These are phyloP conservation scores for Fallopia convolvulus DNA, from an alignment of 148 eudicot species.

Conservation along the genomic window DNA sequence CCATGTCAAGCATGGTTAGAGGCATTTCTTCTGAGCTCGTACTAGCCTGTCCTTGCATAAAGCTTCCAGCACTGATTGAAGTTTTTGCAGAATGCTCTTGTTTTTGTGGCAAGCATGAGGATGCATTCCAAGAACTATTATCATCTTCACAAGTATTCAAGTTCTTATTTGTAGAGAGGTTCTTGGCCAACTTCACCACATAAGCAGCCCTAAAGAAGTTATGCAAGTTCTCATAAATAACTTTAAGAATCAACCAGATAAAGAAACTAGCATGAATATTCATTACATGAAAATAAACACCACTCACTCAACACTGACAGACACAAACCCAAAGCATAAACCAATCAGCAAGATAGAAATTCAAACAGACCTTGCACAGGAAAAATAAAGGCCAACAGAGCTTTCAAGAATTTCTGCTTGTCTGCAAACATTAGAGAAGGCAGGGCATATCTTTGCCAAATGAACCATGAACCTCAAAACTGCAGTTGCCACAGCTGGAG, in stretches of 20 bases:
- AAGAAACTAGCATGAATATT: background rate
- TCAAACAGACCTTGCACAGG: conserved; percentile 73
- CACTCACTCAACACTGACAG: background rate
- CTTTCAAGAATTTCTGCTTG: conserved; percentile 83
- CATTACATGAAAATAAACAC: background rate
- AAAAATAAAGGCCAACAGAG: conserved; percentile 89
- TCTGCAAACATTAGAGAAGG: conserved; percentile 79
- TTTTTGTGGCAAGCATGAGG: conserved; percentile 80
- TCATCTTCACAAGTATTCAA: conserved; percentile 61
- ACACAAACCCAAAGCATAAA: background rate
- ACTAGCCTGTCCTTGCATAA: conserved; percentile 71
- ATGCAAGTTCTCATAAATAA: background rate
- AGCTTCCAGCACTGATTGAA: conserved; percentile 70
- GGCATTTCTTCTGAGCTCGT: conserved; percentile 79
- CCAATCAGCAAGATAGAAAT: background rate
- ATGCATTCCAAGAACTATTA: conserved; percentile 77
- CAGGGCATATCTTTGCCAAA: conserved; percentile 81
- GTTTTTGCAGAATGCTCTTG: conserved; percentile 69
- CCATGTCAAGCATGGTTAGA: conserved; percentile 19
- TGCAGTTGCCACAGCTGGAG: conserved; percentile 94
- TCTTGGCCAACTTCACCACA: conserved; percentile 81
- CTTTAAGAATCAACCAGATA: background rate
- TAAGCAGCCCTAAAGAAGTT: conserved; percentile 61
- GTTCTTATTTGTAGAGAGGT: conserved; percentile 60
- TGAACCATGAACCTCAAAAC: conserved; percentile 96